Evolutionary conservation across 2,329 filamentous ascomycete genomes (phyloP).

Genomic region (Cytospora piceicola): DNA sequence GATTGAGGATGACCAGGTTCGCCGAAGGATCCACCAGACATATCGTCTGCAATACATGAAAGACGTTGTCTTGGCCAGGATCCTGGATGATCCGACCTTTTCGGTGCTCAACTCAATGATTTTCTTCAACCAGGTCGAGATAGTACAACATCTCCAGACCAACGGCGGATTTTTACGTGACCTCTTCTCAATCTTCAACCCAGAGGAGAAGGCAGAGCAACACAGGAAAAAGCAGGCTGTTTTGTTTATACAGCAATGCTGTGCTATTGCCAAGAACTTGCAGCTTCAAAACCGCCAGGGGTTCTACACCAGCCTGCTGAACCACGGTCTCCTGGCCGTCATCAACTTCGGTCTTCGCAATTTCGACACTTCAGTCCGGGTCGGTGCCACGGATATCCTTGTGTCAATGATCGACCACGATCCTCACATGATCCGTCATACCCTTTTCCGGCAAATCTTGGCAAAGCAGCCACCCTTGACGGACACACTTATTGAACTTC

Average conservation of each 20-base stretch:
- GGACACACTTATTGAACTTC: slow-evolving; percentile 88
- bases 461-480: slow-evolving; percentile 86
- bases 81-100: slow-evolving; percentile 96
- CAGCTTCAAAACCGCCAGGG: slow-evolving; percentile 80
- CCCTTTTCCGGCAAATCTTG: slow-evolving; percentile 88
- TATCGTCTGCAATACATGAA: slow-evolving; percentile 96
- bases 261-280: slow-evolving; percentile 89
- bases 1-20: slow-evolving; percentile 81
- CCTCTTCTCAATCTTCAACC: slow-evolving; percentile 82
- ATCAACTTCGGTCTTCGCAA: slow-evolving; percentile 92
- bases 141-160: slow-evolving; percentile 89
- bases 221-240: slow-evolving; percentile 91
- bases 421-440: slow-evolving; percentile 88
- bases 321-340: slow-evolving; percentile 82
- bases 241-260: slow-evolving; percentile 95
- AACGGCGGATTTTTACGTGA: slow-evolving; percentile 80
- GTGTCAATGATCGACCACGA: slow-evolving; percentile 96
- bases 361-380: slow-evolving; percentile 79
- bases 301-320: slow-evolving; percentile 88
- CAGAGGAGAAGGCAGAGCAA: slow-evolving; percentile 57
- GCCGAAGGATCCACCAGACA: slow-evolving; percentile 92
- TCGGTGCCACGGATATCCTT: slow-evolving; percentile 91
- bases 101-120: slow-evolving; percentile 97
- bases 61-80: slow-evolving; percentile 95
- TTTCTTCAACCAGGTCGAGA: slow-evolving; percentile 98